These are phyloP conservation scores for Apiotrichum gracile DNA, from an alignment of 1,284 basidiomycete species.

Conservation along the genomic window DNA sequence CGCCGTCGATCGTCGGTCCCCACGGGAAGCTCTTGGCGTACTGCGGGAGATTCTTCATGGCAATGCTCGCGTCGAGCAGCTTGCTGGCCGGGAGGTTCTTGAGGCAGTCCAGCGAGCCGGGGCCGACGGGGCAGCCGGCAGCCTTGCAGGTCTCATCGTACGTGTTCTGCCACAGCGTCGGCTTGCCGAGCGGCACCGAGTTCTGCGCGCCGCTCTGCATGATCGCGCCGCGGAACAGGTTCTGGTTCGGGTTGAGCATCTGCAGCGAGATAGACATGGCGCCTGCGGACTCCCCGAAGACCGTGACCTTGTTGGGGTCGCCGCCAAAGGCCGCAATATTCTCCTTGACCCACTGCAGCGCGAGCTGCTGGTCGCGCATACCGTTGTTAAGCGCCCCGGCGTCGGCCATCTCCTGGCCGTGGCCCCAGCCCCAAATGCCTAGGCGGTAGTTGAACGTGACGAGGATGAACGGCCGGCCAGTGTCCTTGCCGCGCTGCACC, in stretches of 20 bases:
- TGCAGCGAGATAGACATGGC: constrained; percentile 39
- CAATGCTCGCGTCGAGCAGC: constrained; percentile 21
- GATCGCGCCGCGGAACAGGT: constrained; percentile 44
- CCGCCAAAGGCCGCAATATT: constrained; percentile 52
- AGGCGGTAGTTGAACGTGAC: constrained; percentile 50
- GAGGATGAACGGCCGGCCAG: constrained; percentile 46
- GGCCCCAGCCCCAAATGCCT: constrained; percentile 47
- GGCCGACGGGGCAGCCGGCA: constrained; percentile 16
- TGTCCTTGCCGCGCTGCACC: too few relatives aligned
- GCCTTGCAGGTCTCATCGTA: constrained; percentile 30
- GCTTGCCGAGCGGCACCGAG: constrained; percentile 26
- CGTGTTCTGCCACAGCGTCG: constrained; percentile 26
- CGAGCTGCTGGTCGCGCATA: constrained; percentile 48
- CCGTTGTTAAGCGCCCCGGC: constrained; percentile 43
- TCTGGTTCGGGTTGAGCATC: constrained; percentile 23
- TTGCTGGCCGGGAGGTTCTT: constrained; percentile 22
- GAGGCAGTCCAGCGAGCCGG: constrained; percentile 33
- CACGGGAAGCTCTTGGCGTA: background rate
- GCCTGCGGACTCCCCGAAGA: constrained; percentile 46
- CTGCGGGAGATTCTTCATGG: background rate
- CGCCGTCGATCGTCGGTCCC: constrained; percentile 20
- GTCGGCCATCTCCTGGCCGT: constrained; percentile 34
- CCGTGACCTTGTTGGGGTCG: constrained; percentile 46
- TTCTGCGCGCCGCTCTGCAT: constrained; percentile 44
- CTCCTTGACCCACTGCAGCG: constrained; percentile 51